phyloP scores from a whole-genome alignment of 768 basidiomycete species.

The Roridomyces roridus region DNA sequence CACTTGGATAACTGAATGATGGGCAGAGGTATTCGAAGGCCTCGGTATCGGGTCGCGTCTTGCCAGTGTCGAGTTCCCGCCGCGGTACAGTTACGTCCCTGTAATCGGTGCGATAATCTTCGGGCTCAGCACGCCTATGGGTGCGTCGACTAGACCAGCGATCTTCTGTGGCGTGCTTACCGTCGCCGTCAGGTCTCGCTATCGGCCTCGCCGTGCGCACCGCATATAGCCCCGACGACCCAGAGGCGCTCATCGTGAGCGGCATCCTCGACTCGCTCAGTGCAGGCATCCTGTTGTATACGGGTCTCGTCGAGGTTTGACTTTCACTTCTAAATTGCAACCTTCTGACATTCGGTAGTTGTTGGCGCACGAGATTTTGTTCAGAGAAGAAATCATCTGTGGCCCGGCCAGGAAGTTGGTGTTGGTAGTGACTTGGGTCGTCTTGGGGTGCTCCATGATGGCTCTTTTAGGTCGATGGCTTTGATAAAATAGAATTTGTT shows the following conservation, averaged over 20 bases:
- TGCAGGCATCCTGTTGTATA: constrained; percentile 90
- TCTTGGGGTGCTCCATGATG: constrained; percentile 85
- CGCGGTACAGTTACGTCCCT: constrained; percentile 59
- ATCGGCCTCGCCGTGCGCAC: constrained; percentile 76
- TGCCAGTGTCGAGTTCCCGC: constrained; percentile 70
- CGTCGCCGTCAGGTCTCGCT: constrained; percentile 90
- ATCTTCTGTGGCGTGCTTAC: too few relatives aligned
- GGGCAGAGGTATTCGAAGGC: constrained; percentile 94
- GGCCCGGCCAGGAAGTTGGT: constrained; percentile 64
- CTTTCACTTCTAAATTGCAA: not conserved
- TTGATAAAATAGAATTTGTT: too few relatives aligned
- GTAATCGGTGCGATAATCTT: constrained; percentile 67
- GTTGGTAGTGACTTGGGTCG: constrained; percentile 76
- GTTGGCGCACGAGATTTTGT: constrained; percentile 92
- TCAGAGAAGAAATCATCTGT: constrained; percentile 83
- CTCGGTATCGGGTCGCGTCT: constrained; percentile 91
- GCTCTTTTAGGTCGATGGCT: constrained; percentile 90
- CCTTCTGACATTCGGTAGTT: constrained; percentile 49
- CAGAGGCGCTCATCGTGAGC: constrained; percentile 79
- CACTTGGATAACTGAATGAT: not conserved
- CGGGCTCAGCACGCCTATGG: constrained; percentile 83
- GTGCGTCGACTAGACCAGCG: too few relatives aligned
- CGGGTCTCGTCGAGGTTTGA: constrained; percentile 81
- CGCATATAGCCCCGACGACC: constrained; percentile 80
- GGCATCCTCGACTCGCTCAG: constrained; percentile 87